Evolutionary conservation across 805 yeast species (phyloP).

Genomic region (Saccharomycopsis sp.): DNA sequence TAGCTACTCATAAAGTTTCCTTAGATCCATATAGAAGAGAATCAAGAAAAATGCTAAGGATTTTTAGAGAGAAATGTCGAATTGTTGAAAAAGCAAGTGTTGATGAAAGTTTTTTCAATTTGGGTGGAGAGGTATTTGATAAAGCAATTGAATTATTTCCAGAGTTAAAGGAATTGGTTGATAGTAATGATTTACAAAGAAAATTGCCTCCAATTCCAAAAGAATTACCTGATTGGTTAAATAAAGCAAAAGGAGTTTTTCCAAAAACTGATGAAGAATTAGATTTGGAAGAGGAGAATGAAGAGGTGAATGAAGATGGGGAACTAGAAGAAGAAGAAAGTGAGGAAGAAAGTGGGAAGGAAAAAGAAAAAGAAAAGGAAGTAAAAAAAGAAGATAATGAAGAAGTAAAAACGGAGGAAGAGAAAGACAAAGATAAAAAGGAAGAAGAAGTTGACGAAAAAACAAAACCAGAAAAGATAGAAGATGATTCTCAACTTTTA

Average conservation of each 20-base stretch:
- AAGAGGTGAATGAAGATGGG: constrained; percentile 18
- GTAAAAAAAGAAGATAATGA: constrained; percentile 9
- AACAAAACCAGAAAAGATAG: constrained; percentile 17
- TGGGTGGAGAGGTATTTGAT: constrained; percentile 53
- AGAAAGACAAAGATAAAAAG: constrained; percentile 13
- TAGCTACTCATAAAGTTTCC: constrained; percentile 67
- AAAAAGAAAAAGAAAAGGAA: background rate
- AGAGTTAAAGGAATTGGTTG: constrained; percentile 22
- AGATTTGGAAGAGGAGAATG: constrained; percentile 16
- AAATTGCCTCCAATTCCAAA: constrained; percentile 37
- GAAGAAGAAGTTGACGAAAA: too few relatives aligned
- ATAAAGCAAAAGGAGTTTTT: constrained; percentile 3
- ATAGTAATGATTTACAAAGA: constrained; percentile 19
- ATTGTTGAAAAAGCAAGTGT: constrained; percentile 88
- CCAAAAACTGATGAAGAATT: constrained; percentile 23
- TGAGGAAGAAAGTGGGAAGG: too few relatives aligned
- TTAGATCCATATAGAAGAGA: constrained; percentile 88
- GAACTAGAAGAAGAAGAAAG: too few relatives aligned
- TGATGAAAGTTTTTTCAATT: constrained; percentile 83
- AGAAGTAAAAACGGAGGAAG: constrained; percentile 7
- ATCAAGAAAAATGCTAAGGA: constrained; percentile 62
- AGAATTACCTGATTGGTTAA: constrained; percentile 22
- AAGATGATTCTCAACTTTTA: constrained; percentile 15
- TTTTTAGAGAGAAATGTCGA: constrained; percentile 53
- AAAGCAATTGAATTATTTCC: constrained; percentile 40